Evolutionary conservation across 2,329 filamentous ascomycete genomes (phyloP).

Genomic region (Graphilbum sp.): DNA sequence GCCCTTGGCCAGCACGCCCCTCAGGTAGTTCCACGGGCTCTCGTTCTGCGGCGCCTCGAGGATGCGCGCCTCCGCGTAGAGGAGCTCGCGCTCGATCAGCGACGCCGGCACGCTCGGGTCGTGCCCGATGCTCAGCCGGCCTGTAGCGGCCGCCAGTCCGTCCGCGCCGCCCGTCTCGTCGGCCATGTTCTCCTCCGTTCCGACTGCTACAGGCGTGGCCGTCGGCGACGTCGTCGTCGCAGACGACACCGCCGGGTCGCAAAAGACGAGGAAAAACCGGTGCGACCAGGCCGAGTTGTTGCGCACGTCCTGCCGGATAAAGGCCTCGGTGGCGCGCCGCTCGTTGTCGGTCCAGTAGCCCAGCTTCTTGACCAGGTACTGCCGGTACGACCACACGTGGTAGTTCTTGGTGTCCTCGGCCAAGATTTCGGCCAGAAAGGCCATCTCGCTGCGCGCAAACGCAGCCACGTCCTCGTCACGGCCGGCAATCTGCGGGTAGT

Average conservation of each 20-base stretch:
- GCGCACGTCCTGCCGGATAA: slow-evolving; percentile 67
- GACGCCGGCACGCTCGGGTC: slow-evolving; percentile 42
- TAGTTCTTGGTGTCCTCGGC: slow-evolving; percentile 88
- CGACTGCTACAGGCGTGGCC: neutral
- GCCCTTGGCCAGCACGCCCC: slow-evolving; percentile 56
- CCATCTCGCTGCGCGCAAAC: slow-evolving; percentile 49
- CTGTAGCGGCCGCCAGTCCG: slow-evolving; percentile 6
- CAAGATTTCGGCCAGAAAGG: slow-evolving; percentile 69
- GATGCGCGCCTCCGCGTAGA: slow-evolving; percentile 59
- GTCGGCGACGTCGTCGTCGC: neutral
- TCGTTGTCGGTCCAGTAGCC: slow-evolving; percentile 51
- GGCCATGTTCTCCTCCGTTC: neutral
- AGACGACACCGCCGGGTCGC: slow-evolving; percentile 28
- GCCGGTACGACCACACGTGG: slow-evolving; percentile 93
- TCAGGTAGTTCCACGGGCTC: slow-evolving; percentile 84
- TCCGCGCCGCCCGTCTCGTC: neutral
- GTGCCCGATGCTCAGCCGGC: slow-evolving; percentile 29
- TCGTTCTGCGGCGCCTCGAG: slow-evolving; percentile 78
- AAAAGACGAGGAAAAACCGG: slow-evolving; percentile 83
- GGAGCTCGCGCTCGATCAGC: slow-evolving; percentile 58
- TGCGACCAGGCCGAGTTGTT: slow-evolving; percentile 99
- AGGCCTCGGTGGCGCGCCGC: slow-evolving; percentile 50
- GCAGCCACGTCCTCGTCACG: slow-evolving; percentile 37
- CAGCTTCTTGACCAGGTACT: slow-evolving; percentile 49
- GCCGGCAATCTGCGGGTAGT: slow-evolving; percentile 42